Evolutionary conservation across 257 asterid species (phyloP), one percentile per base, ranked within the genome.

Genomic region (Coffea eugenioides): DNA sequence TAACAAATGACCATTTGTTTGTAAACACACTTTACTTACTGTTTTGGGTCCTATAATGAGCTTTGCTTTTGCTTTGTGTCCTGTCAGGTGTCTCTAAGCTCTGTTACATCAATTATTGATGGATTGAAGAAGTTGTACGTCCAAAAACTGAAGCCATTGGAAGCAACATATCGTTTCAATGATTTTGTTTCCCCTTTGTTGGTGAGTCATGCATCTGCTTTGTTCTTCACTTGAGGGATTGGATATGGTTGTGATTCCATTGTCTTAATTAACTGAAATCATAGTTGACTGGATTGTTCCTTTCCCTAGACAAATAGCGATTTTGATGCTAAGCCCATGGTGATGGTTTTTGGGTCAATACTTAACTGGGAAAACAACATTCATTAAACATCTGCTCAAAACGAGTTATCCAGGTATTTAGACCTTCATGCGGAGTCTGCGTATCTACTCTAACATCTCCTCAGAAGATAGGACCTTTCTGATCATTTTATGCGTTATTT

Each of bases 281-380:
- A 15, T 27, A 46, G 45, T 61, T 71, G 21, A 77, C 51, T 36
- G 52, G 62, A 43, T 15, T 69, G 64, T 16, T 36, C 14, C 59
- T 49, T 36, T 70, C 20, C 36, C 43, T 62, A 84, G 88, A 52
- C 90, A 75, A 91, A 90, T 85, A 95, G 98, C 87, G 99, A 95
- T 81, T 95, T 95, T 85, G 99, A 95, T 86, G 97, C 98, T 79
- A 93, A 93, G 88, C 98, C 99, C 27, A 95, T 95, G 99, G 99
- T 95, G 88, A 95, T 95, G 99, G 99, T 92, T 95, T 75, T 84
- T 95, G 92, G 99, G 99, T 78, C 99, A 95, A 80, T 95, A 95
- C 83, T 95, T 98, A 71, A 93, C 99, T 5, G 99, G 99, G 74
- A 95, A 95, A 86, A 95, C 99, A 25, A 95, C 99, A 80, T 95